Evolutionary conservation across 129 eudicot genomes (phyloP).

Genomic region (Mikania micrantha): DNA sequence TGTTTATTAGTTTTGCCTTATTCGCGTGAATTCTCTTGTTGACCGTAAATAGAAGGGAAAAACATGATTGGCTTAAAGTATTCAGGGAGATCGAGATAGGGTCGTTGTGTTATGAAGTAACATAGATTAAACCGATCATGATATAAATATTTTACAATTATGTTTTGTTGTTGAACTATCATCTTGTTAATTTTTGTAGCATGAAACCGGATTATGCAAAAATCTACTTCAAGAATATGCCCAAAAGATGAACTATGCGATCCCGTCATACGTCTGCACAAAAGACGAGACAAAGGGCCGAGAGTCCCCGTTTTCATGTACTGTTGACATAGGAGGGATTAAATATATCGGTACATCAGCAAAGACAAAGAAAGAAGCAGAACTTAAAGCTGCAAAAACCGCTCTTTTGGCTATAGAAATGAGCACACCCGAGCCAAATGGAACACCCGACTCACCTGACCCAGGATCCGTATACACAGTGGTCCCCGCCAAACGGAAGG

Average conservation of each 20-base stretch:
- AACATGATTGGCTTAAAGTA: neutral
- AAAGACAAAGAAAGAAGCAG: conserved; percentile 85
- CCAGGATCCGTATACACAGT: conserved; percentile 55
- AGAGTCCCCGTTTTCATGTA: conserved; percentile 39
- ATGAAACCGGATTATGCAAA: conserved; percentile 90
- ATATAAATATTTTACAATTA: no score
- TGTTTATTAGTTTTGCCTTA: conserved; percentile 2
- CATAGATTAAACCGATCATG: no score
- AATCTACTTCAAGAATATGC: conserved; percentile 92
- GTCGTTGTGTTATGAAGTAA: no score
- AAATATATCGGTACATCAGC: conserved; percentile 80
- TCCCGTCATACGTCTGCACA: conserved; percentile 58
- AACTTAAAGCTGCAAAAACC: conserved; percentile 85
- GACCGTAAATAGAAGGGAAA: neutral
- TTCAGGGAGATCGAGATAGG: no score
- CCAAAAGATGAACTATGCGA: conserved; percentile 91
- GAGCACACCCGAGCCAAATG: conserved; percentile 17
- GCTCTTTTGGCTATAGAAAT: conserved; percentile 74
- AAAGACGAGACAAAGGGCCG: conserved; percentile 45
- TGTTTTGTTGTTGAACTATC: no score
- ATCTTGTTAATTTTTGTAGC: conserved; percentile 51
- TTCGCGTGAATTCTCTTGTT: neutral
- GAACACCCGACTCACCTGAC: conserved; percentile 2
- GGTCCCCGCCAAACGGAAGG: conserved; percentile 59
- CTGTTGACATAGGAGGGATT: conserved; percentile 84